These are phyloP conservation scores for Chaetomium olivaceum DNA, from an alignment of 2,329 filamentous ascomycete species.

Conservation along the genomic window DNA sequence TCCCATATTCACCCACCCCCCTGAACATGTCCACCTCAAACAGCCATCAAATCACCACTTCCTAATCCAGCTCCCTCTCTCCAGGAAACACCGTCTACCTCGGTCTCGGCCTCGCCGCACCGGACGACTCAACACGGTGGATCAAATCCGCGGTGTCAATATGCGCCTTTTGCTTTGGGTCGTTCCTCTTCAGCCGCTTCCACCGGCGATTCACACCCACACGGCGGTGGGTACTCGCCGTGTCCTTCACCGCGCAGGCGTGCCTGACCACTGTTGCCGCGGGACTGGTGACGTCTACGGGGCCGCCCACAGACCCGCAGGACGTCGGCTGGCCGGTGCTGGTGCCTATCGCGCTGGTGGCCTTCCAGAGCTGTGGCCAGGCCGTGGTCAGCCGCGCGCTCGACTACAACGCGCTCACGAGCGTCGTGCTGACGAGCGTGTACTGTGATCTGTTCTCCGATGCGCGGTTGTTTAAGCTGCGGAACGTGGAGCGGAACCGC, in stretches of 20 bases:
- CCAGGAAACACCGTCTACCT: slow-evolving; percentile 76
- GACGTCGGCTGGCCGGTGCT: slow-evolving; percentile 60
- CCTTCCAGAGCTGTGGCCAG: slow-evolving; percentile 77
- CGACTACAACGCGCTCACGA: slow-evolving; percentile 69
- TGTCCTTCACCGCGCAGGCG: slow-evolving; percentile 57
- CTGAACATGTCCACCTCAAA: no score
- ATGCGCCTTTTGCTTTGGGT: slow-evolving; percentile 69
- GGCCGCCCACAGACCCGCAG: slow-evolving; percentile 37
- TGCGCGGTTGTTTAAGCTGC: slow-evolving; percentile 46
- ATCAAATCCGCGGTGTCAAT: slow-evolving; percentile 73
- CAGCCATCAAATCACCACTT: not conserved
- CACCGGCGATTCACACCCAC: slow-evolving; percentile 64
- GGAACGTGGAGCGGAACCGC: slow-evolving; percentile 54
- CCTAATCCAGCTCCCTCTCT: not conserved
- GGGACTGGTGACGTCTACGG: slow-evolving; percentile 47
- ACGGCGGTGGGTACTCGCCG: slow-evolving; percentile 64
- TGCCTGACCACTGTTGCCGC: slow-evolving; percentile 54
- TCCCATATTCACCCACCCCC: not conserved
- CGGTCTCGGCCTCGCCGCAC: slow-evolving; percentile 68
- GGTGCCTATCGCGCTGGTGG: slow-evolving; percentile 67
- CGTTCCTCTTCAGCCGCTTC: slow-evolving; percentile 68
- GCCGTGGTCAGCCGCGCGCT: slow-evolving; percentile 72
- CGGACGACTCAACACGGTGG: slow-evolving; percentile 59
- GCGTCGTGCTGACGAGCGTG: slow-evolving; percentile 76
- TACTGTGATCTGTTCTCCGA: slow-evolving; percentile 81